Conservation (phyloP, 164 flowering plant species). For the Piper betle region DNA sequence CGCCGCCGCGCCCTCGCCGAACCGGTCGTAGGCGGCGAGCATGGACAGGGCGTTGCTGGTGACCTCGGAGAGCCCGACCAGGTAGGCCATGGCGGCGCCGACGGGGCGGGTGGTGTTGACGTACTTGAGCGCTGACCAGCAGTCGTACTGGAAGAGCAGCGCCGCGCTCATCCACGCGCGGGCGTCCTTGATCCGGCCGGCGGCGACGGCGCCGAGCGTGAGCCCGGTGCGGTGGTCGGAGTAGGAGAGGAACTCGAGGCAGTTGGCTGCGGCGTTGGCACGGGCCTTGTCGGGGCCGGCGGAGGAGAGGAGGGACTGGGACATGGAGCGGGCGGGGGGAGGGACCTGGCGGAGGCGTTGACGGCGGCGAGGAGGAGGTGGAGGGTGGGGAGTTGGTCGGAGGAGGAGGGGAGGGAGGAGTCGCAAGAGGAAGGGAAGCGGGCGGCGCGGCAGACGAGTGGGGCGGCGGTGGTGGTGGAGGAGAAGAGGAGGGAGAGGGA, state of each 20-base stretch:
- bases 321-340: conserved; percentile 30
- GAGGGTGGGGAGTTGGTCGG: not conserved
- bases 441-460: not conserved
- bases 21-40: conserved; percentile 39
- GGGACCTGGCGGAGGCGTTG: not conserved
- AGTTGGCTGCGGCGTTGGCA: conserved; percentile 37
- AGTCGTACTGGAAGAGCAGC: conserved; percentile 41
- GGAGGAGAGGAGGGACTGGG: conserved; percentile 24
- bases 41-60: conserved; percentile 61
- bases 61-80: conserved; percentile 18
- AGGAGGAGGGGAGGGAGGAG: not conserved
- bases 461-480: not conserved
- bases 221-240: conserved; percentile 23
- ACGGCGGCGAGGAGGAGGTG: not conserved
- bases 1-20: conserved; percentile 26
- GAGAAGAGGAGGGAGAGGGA: not conserved
- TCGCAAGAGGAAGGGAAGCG: not conserved
- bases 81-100: conserved; percentile 39
- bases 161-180: conserved; percentile 75
- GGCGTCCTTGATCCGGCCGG: conserved; percentile 28
- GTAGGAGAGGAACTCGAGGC: conserved; percentile 31
- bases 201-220: conserved; percentile 2
- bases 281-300: conserved; percentile 36
- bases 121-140: conserved; percentile 56
- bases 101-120: conserved; percentile 43